phyloP scores from a whole-genome alignment of 1,139 yeast genomes.

The Candida glucosophila region DNA sequence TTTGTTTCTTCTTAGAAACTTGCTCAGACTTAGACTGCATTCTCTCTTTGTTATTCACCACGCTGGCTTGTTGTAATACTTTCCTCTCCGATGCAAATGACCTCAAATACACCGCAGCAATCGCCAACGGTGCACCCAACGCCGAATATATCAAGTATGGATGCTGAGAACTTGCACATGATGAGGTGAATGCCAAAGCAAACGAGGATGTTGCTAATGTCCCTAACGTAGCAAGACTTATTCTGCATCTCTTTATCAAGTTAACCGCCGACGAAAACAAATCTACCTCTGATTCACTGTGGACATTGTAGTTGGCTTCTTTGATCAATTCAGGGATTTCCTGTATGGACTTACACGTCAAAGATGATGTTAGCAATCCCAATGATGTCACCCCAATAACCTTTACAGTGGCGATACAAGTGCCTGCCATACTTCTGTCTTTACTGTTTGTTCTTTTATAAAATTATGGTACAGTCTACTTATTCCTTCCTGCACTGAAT shows the following conservation, averaged over 20 bases:
- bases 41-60: background rate
- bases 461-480: no score
- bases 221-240: slow-evolving; percentile 24
- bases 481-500: no score
- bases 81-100: slow-evolving; percentile 10
- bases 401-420: slow-evolving; percentile 43
- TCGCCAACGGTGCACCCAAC: slow-evolving; percentile 35
- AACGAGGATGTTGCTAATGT: slow-evolving; percentile 32
- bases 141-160: slow-evolving; percentile 52
- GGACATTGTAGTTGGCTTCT: slow-evolving; percentile 13
- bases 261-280: slow-evolving; percentile 9
- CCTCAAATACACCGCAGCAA: slow-evolving; percentile 17
- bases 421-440: slow-evolving; percentile 23
- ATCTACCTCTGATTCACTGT: slow-evolving; percentile 5
- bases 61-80: slow-evolving; percentile 6
- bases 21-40: background rate
- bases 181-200: slow-evolving; percentile 30
- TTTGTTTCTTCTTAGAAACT: background rate
- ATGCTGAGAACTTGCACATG: slow-evolving; percentile 40
- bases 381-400: slow-evolving; percentile 44
- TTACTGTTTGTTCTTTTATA: no score
- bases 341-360: slow-evolving; percentile 27
- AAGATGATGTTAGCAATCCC: slow-evolving; percentile 39
- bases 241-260: slow-evolving; percentile 17
- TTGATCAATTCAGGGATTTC: slow-evolving; percentile 28